phyloP scores from a whole-genome alignment of 257 asterid genomes.

The Jasminum sambac region DNA sequence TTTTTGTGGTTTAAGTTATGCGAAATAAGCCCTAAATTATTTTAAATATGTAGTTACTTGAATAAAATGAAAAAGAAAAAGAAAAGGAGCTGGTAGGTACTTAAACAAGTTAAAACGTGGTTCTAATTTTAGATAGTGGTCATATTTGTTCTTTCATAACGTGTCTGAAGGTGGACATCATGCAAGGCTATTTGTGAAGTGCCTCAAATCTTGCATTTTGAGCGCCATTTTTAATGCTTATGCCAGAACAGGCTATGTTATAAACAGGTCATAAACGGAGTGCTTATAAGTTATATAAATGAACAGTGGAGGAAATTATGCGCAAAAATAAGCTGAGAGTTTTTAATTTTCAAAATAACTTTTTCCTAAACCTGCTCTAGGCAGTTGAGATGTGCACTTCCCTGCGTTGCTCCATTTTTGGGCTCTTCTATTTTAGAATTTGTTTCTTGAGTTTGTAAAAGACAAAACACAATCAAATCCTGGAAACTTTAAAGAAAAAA shows the following conservation, averaged over 20 bases:
- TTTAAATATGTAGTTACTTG: not conserved
- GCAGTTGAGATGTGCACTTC: not conserved
- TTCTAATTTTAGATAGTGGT: not conserved
- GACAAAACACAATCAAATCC: not conserved
- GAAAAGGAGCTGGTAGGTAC: not conserved
- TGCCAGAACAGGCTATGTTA: too few relatives aligned
- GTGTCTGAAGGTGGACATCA: not conserved
- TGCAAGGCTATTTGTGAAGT: not conserved
- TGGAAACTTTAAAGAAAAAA: not conserved
- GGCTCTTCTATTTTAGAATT: not conserved
- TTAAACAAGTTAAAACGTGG: not conserved
- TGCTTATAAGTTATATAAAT: too few relatives aligned
- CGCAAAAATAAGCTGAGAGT: too few relatives aligned
- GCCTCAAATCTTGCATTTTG: not conserved
- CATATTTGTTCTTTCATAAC: not conserved
- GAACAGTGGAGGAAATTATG: too few relatives aligned
- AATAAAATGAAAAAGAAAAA: too few relatives aligned
- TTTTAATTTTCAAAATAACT: too few relatives aligned
- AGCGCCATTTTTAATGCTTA: not conserved
- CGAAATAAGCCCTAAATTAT: too few relatives aligned
- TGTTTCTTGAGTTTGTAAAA: not conserved
- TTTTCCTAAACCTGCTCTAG: not conserved
- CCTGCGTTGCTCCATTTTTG: not conserved
- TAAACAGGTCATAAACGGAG: too few relatives aligned
- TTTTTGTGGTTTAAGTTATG: too few relatives aligned